Evolutionary conservation across 2,329 filamentous ascomycete species (phyloP), one percentile per base, ranked within the genome.

Genomic region (Aspergillus texensis): DNA sequence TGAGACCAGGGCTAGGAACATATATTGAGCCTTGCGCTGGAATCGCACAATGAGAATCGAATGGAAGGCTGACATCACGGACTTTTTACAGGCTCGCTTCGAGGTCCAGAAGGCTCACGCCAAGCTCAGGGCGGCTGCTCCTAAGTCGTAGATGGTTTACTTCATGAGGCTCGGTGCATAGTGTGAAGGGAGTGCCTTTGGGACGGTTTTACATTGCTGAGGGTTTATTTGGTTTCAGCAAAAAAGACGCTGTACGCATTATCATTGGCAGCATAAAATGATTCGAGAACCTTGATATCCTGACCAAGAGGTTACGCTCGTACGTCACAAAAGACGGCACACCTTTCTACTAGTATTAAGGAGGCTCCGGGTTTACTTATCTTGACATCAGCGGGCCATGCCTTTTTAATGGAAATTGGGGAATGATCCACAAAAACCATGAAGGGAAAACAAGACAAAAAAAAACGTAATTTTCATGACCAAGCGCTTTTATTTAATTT

Each of bases 41-140:
- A 19, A 32, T 52, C 28, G 55, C 9, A 45, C 28, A 19, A 21
- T 19, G 19, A 16, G 21, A 43, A 56, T 45, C 6, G 26, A 9
- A 52, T 52, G 10, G 48, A 21, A n/a, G 39, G 61, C 69, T 71
- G 61, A 72, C 62, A 63, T 63, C 53, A 62, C 62, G 60, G 62
- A 63, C 50, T 57, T 63, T 60, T 28, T 60, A 59, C 74, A 90
- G 88, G 86, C 87, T 82, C 92, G 94, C 82, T 98, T 96, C 86
- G 94, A 97, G 88, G 91, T 97, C 84, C 91, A 91, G 85, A 98
- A 97, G 91, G 90, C 92, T 78, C 87, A 96, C 80, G 92, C 93
- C 81, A 96, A 97, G 89, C 86, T 96, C 84, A 91, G 91, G 86
- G 90, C 91, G 77, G 85, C 90, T 76, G 90, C 90, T 77, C 89